These are phyloP conservation scores for Musa troglodytarum DNA, from an alignment of 176 grass and related monocot genomes.

Conservation along the genomic window DNA sequence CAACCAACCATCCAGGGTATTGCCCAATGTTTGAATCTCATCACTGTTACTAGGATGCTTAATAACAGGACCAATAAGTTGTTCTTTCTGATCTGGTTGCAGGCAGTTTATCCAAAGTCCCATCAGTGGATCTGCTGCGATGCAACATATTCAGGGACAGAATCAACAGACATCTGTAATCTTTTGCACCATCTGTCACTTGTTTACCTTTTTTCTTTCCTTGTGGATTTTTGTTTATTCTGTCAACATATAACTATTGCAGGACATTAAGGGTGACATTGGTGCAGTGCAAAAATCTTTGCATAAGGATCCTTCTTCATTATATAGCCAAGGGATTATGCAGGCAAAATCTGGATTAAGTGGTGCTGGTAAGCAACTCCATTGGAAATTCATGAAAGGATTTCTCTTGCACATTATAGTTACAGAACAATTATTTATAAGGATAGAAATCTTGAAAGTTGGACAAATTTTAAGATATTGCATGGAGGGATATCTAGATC, in stretches of 20 bases:
- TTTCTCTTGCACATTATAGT: slow-evolving; percentile 4
- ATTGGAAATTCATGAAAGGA: neutral
- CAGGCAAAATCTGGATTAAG: slow-evolving; percentile 64
- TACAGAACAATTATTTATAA: neutral
- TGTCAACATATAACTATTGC: slow-evolving; percentile 17
- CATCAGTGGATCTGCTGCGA: slow-evolving; percentile 37
- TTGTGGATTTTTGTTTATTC: neutral
- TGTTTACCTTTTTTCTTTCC: slow-evolving; percentile 9
- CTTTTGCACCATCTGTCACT: slow-evolving; percentile 14
- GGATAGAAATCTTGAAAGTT: too few relatives aligned
- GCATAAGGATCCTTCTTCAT: slow-evolving; percentile 55
- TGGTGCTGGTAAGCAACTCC: slow-evolving; percentile 49
- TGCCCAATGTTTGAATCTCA: neutral
- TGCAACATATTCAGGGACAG: slow-evolving; percentile 65
- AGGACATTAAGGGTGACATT: slow-evolving; percentile 70
- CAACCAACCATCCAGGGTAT: slow-evolving; percentile 4
- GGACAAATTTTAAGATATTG: too few relatives aligned
- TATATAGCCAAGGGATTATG: slow-evolving; percentile 54
- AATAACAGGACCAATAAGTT: slow-evolving; percentile 8
- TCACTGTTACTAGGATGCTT: neutral
- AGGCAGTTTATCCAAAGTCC: slow-evolving; percentile 57
- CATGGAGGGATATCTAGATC: too few relatives aligned
- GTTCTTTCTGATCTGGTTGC: neutral
- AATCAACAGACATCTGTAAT: slow-evolving; percentile 57
- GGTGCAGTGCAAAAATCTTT: slow-evolving; percentile 53